Base-by-base conservation (phyloP, 768 basidiomycete species). In the Lepiota subincarnata region DNA sequence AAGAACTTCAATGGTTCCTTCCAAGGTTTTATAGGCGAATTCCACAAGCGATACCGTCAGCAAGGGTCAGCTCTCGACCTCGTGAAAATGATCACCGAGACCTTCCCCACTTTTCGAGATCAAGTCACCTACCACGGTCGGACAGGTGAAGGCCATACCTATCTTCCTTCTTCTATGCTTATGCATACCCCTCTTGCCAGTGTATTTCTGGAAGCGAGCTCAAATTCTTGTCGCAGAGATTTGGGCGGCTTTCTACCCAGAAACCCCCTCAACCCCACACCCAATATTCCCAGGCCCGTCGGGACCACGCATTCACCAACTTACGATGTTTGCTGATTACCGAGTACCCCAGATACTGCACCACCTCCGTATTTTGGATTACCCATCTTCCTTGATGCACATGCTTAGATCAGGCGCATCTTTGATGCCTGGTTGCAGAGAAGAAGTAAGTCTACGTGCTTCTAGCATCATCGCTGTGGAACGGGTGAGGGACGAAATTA, bases 291-390 rank as follows among this genome's bases (percentile, higher is more conserved):
- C 87, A 2, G 72, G 76, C 13, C 48, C 60, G 6, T 64, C 64
- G 8, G 86, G 84, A 4, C 72, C 84, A 16, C 73, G 75, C 35
- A 89, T 93, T 56, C 75, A 79, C 46, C 71, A 83, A 45, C 78
- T 95, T 10, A 93, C 92, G 18, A 95, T 94, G 93, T 96, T 96
- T 66, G 90, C 93, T 4, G 92, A 95, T 72, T 93, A 94, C 64
- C 83, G 91, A 38, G 89, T 96, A 4, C 92, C 92, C 1, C 93
- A 95, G 64, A 89, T 95, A 53, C 70, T 96, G 24, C 88, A 95
- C 68, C 91, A 92, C 62, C 76, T 95, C 6, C 73, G 78, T 36
- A 84, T 94, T 58, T 73, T 95, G 40, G 68, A 76, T 1, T 95
- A 95, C 69, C 83, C 90, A 0, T 68, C 78, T 0, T 65, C 76